Evolutionary conservation across 1,139 yeast species (phyloP).

Genomic region (Geotrichum phurueaensis): DNA sequence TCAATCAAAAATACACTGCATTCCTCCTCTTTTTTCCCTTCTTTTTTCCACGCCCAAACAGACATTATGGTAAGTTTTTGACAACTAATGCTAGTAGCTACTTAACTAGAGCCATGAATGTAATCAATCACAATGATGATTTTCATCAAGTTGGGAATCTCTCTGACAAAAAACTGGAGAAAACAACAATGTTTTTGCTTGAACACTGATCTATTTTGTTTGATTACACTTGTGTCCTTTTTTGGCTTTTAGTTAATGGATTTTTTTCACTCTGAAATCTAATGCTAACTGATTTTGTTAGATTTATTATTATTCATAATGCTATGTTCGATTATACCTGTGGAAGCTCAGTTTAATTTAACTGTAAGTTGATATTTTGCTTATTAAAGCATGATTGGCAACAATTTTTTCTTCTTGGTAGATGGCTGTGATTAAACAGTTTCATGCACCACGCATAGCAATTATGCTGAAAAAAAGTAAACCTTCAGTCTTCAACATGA

Average conservation of each 20-base stretch:
- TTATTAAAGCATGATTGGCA: neutral
- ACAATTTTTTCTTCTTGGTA: neutral
- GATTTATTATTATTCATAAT: neutral
- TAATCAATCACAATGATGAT: constrained; percentile 24
- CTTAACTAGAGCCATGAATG: neutral
- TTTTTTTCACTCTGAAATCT: neutral
- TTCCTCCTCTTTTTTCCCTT: neutral
- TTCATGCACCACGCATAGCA: constrained; percentile 37
- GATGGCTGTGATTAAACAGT: constrained; percentile 29
- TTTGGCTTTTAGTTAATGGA: neutral
- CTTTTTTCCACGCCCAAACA: neutral
- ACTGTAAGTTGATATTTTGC: constrained; percentile 5
- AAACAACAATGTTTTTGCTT: constrained; percentile 24
- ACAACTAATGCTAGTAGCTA: neutral
- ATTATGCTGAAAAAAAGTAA: constrained; percentile 22
- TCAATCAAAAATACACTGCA: neutral
- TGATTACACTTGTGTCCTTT: neutral
- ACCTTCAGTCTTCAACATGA: constrained; percentile 36
- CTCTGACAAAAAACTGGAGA: constrained; percentile 36
- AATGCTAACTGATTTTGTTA: neutral
- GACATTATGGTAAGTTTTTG: neutral
- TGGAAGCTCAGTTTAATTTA: neutral
- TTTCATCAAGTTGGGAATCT: constrained; percentile 36
- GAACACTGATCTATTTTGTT: constrained; percentile 25
- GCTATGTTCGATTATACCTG: neutral